Percentiles rank a stretch among this genome's conserved stretches.
Evolutionary conservation across 2,329 filamentous ascomycete genomes (phyloP).

Genomic region (Sporothrix sp.): DNA sequence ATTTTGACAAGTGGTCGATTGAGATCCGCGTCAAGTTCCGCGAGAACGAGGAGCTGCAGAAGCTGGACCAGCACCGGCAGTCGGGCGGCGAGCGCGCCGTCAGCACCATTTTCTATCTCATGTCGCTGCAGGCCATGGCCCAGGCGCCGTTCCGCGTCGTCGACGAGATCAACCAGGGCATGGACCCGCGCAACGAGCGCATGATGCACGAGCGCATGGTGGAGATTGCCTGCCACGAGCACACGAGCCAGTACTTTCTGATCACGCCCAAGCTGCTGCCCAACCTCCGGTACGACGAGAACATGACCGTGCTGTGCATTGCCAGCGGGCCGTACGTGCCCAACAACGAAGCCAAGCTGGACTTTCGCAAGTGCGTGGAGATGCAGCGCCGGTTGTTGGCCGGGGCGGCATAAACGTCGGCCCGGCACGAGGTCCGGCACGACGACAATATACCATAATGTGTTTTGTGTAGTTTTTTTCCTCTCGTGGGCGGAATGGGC

Average conservation of each 20-base stretch:
- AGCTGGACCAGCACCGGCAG: constrained; percentile 85
- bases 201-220: constrained; percentile 98
- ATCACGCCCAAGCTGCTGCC: constrained; percentile 93
- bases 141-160: constrained; percentile 95
- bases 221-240: constrained; percentile 83
- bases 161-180: constrained; percentile 98
- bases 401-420: neutral
- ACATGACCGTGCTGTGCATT: constrained; percentile 92
- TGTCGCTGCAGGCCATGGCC: constrained; percentile 90
- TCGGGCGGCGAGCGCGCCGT: constrained; percentile 94
- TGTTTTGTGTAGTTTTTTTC: neutral
- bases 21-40: constrained; percentile 94
- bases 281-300: constrained; percentile 72
- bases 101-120: constrained; percentile 97
- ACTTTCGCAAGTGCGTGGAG: constrained; percentile 29
- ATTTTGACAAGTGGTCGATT: constrained; percentile 90
- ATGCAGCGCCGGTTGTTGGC: constrained; percentile 15
- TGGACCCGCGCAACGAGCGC: constrained; percentile 97
- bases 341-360: constrained; percentile 39
- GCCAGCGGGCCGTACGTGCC: constrained; percentile 74
- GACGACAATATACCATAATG: neutral
- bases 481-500: too few relatives aligned
- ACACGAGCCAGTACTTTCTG: constrained; percentile 82
- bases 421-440: neutral
- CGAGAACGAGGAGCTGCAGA: constrained; percentile 70